These are phyloP conservation scores for Penicillium cinerascens DNA, from an alignment of 495 filamentous ascomycete genomes.

Conservation along the genomic window DNA sequence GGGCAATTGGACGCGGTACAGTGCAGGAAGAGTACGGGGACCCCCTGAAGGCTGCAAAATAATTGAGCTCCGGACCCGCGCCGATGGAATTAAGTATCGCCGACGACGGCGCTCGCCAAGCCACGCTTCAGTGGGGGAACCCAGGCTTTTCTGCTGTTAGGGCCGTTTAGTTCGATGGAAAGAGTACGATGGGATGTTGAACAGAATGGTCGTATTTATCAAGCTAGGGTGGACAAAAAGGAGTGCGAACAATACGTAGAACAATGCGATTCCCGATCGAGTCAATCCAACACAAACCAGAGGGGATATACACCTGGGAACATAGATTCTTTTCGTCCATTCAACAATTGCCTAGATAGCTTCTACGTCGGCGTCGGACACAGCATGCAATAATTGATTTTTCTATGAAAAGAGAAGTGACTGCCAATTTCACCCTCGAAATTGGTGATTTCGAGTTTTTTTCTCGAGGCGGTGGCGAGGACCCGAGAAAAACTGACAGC, in stretches of 20 bases:
- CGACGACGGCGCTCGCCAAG: constrained; percentile 28
- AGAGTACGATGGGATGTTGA: too few relatives aligned
- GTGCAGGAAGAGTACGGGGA: constrained; percentile 16
- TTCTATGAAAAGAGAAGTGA: too few relatives aligned
- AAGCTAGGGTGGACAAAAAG: background rate
- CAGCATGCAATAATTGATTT: too few relatives aligned
- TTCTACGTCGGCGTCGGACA: too few relatives aligned
- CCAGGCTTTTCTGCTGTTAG: background rate
- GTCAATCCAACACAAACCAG: background rate
- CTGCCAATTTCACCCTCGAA: too few relatives aligned
- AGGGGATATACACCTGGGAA: background rate
- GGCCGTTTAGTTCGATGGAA: background rate
- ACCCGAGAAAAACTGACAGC: constrained; percentile 7
- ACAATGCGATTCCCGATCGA: background rate
- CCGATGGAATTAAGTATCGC: constrained; percentile 34
- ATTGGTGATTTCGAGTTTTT: background rate
- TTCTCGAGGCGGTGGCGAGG: constrained; percentile 1
- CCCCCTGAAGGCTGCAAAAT: constrained; percentile 33
- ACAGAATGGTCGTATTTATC: background rate
- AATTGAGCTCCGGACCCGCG: constrained; percentile 19
- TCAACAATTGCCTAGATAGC: background rate
- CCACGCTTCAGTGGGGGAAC: constrained; percentile 6
- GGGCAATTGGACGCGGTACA: constrained; percentile 12
- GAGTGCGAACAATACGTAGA: background rate
- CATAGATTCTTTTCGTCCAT: background rate